Evolutionary conservation across 371 early-diverging fungal species (phyloP).

Genomic region (Dichotomocladium elegans): DNA sequence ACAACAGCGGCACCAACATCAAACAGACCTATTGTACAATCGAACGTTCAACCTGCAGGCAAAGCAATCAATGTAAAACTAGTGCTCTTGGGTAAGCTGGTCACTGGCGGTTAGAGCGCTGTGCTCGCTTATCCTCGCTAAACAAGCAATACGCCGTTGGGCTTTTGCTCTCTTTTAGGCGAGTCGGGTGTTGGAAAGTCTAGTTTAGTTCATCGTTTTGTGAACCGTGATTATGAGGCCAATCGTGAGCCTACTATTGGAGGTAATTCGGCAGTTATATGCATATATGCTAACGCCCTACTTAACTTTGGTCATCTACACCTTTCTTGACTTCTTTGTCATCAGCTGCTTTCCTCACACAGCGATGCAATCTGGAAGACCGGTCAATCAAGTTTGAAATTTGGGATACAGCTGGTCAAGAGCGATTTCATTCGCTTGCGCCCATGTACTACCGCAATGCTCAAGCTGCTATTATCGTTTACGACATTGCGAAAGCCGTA

Average conservation of each 20-base stretch:
- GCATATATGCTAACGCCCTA: not conserved
- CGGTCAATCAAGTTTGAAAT: constrained; percentile 79
- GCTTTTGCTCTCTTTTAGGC: constrained; percentile 38
- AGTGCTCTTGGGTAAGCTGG: constrained; percentile 16
- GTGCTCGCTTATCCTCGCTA: not conserved
- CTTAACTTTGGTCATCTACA: not conserved
- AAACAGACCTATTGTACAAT: constrained; percentile 5
- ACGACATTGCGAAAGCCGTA: constrained; percentile 90
- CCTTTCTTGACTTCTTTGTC: too few species aligned
- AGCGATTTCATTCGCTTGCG: constrained; percentile 92
- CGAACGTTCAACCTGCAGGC: constrained; percentile 1
- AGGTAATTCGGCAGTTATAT: constrained; percentile 40
- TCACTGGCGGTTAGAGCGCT: not conserved
- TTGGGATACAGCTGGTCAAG: constrained; percentile 95
- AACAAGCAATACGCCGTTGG: not conserved
- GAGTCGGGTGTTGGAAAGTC: constrained; percentile 89
- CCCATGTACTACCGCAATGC: constrained; percentile 99
- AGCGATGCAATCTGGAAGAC: constrained; percentile 65
- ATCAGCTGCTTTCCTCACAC: constrained; percentile 79
- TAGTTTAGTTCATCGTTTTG: constrained; percentile 81
- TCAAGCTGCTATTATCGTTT: constrained; percentile 93
- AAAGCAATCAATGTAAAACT: constrained; percentile 18
- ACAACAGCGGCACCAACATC: too few species aligned
- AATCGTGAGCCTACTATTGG: constrained; percentile 98
- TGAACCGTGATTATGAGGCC: constrained; percentile 91